These are phyloP conservation scores for Thelonectria olida DNA, from an alignment of 2,329 filamentous ascomycete species.

Conservation along the genomic window DNA sequence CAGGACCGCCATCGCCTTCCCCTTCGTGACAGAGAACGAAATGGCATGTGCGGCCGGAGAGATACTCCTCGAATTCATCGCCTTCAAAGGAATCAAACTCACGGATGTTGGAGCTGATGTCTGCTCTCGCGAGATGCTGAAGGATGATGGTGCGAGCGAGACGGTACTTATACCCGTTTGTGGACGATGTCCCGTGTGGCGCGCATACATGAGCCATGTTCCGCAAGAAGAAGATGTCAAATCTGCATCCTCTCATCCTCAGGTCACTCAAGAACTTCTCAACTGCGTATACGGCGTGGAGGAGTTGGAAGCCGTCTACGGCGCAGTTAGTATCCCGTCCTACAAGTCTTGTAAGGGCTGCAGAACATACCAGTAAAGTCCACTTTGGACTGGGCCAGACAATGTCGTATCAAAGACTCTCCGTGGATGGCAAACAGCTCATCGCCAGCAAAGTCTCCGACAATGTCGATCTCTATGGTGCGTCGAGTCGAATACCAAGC, in stretches of 20 bases:
- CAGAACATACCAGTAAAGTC: conserved; percentile 63
- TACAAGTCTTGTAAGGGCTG: not conserved
- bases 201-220: conserved; percentile 64
- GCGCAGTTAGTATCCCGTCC: conserved; percentile 13
- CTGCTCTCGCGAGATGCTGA: conserved; percentile 60
- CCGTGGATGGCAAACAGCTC: conserved; percentile 79
- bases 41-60: conserved; percentile 63
- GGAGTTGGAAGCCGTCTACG: conserved; percentile 71
- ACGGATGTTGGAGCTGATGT: conserved; percentile 42
- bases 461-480: conserved; percentile 63
- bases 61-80: conserved; percentile 63
- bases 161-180: conserved; percentile 59
- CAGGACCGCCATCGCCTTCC: conserved; percentile 31
- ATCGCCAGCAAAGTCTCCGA: conserved; percentile 79
- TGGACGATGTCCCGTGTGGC: conserved; percentile 45
- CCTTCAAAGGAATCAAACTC: conserved; percentile 59
- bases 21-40: conserved; percentile 78
- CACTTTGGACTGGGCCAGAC: conserved; percentile 68
- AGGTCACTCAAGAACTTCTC: conserved; percentile 72
- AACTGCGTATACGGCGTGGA: conserved; percentile 75
- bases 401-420: conserved; percentile 74
- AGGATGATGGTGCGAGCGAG: conserved; percentile 72
- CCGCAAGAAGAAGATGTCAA: conserved; percentile 76
- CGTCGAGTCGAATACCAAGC: conserved; percentile 17
- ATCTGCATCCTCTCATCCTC: conserved; percentile 71